Base-by-base conservation (phyloP, 2,329 filamentous ascomycete species). In the Stagonosporopsis tanaceti region DNA sequence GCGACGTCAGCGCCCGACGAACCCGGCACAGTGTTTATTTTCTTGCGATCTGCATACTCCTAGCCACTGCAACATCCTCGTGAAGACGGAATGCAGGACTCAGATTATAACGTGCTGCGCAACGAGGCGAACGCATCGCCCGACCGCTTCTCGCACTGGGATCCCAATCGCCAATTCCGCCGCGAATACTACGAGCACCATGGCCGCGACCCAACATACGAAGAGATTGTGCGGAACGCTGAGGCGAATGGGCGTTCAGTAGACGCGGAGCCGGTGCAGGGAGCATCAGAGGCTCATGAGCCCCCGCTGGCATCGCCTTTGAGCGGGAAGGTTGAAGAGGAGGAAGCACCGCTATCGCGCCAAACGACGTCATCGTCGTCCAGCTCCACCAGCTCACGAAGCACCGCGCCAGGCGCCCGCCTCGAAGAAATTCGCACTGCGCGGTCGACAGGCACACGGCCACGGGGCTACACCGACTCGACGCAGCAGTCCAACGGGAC, bases 361-460 rank as follows among this genome's bases (percentile, higher is more conserved):
- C 67, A 66, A 2, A 65, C 55, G 14, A 64, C 62, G 40, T 59
- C 61, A 5, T 71, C 66, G 1, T 68, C 66, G 4, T 45, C 68
- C 6, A 68, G 62, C 47, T 66, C 66, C 2, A 20, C 59, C 27
- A 64, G 53, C 50, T 64, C 59, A 22, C 52, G 46, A 34, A 62
- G 44, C 9, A 57, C 53, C 3, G 56, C 42, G n/a, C 61, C 50
- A 24, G 59, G 65, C 50, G 57, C 64, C 1, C 61, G 67, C 30
- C 60, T 75, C 14, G 60, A 74, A 46, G 67, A 73, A 27, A 74
- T 74, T 8, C 65, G 68, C 37, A 75, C 71, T 17, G 64, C 65
- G 2, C 63, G 57, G 53, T 64, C 59, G 8, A 58, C 61, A 8
- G 53, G 63, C 27, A 47, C 58, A 32, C 63, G 59, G 30, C 41